Conservation (phyloP, 148 eudicot genomes). For the Polygonum maritimum region DNA sequence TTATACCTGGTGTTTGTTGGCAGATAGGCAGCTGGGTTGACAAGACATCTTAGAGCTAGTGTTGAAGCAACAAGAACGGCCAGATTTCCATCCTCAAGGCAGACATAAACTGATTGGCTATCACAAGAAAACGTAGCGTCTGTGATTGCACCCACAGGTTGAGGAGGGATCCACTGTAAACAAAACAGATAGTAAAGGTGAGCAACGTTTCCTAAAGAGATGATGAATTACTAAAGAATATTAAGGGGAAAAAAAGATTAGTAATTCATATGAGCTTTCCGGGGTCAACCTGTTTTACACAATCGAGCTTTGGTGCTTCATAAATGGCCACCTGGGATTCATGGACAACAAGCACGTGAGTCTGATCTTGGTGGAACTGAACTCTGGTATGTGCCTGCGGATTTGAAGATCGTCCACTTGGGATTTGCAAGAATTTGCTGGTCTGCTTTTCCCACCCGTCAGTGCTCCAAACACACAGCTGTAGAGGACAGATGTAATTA, state of each 20-base stretch:
- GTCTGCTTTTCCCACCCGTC: slow-evolving; percentile 53
- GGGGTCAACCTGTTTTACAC: slow-evolving; percentile 40
- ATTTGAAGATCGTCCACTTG: slow-evolving; percentile 28
- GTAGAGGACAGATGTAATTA: slow-evolving; percentile 5
- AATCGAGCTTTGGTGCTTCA: slow-evolving; percentile 49
- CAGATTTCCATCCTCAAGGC: slow-evolving; percentile 45
- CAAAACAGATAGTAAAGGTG: not conserved
- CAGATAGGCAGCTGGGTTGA: slow-evolving; percentile 44
- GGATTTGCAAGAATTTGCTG: slow-evolving; percentile 42
- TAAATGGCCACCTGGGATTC: slow-evolving; percentile 58
- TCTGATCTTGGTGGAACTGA: slow-evolving; percentile 55
- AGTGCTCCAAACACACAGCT: slow-evolving; percentile 53
- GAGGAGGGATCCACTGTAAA: slow-evolving; percentile 46
- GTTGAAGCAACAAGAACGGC: slow-evolving; percentile 28
- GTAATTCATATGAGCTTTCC: not conserved
- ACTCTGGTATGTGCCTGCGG: slow-evolving; percentile 46
- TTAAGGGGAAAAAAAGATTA: not conserved
- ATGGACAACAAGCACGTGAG: slow-evolving; percentile 50
- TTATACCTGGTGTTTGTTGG: slow-evolving; percentile 39
- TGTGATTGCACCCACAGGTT: slow-evolving; percentile 33
- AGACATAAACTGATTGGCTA: slow-evolving; percentile 41
- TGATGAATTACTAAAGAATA: not conserved
- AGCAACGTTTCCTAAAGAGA: not conserved
- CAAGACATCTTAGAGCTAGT: slow-evolving; percentile 41
- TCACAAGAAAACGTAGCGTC: slow-evolving; percentile 65